Conservation (phyloP, 768 basidiomycete species). For the Boletus subcaerulescens region DNA sequence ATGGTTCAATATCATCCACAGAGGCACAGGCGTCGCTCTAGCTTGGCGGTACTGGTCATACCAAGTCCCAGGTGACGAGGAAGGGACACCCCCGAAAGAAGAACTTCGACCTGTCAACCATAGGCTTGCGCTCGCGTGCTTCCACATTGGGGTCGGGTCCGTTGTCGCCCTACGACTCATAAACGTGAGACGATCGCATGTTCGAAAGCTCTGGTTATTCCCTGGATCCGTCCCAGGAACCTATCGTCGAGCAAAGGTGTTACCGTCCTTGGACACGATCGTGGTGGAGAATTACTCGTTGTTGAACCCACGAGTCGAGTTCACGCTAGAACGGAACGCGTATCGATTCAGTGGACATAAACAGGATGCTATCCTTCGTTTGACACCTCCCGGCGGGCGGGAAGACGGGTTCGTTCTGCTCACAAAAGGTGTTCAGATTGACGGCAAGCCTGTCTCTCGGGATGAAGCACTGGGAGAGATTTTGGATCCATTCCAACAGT, state of each 20-base stretch:
- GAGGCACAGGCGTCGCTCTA: constrained; percentile 25
- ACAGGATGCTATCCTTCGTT: constrained; percentile 19
- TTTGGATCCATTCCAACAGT: constrained; percentile 16
- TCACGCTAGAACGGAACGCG: constrained; percentile 24
- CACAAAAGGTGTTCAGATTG: constrained; percentile 24
- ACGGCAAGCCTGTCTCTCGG: constrained; percentile 22
- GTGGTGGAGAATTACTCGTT: constrained; percentile 23
- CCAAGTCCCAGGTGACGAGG: constrained; percentile 11
- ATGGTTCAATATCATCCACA: constrained; percentile 1
- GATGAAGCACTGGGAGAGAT: constrained; percentile 21
- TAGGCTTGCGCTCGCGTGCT: constrained; percentile 25
- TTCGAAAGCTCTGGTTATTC: constrained; percentile 32
- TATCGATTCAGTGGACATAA: constrained; percentile 21
- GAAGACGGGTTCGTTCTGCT: constrained; percentile 21
- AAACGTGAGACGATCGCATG: constrained; percentile 25
- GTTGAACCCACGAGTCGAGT: constrained; percentile 19
- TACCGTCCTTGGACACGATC: constrained; percentile 26
- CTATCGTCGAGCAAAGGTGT: constrained; percentile 15
- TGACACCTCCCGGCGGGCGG: constrained; percentile 9
- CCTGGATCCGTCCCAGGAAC: constrained; percentile 23
- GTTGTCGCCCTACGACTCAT: constrained; percentile 27
- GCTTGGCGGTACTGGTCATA: constrained; percentile 30
- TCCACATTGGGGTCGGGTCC: constrained; percentile 30
- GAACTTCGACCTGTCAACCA: constrained; percentile 32
- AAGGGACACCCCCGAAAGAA: constrained; percentile 12